Base-by-base conservation (phyloP, 495 filamentous ascomycete species). In the Lichina pygmaea region DNA sequence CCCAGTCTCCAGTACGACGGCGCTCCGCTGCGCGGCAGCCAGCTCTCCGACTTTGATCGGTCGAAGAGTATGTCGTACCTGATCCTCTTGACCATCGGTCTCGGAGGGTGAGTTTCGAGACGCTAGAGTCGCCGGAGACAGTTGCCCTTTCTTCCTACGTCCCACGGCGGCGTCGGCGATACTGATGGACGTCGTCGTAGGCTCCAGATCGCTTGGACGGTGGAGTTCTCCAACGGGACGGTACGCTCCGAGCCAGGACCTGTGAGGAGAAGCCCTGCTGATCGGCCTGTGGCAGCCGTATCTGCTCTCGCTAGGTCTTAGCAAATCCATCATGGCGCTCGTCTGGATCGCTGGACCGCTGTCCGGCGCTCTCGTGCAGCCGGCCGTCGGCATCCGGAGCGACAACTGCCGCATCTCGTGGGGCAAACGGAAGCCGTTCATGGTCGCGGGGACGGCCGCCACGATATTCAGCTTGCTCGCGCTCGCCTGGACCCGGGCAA, bases 311-410 rank as follows among this genome's bases (percentile, higher is more conserved):
- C 71, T 94, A 13, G 85, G 85, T 7, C 66, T 94, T 60, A 89
- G 77, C 67, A 94, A 94, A 58, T 77, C 85, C 34, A 61, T 92
- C n/a, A 77, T 93, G 60, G 85, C 85, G 12, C 66, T 92, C 46
- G 85, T 93, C 24, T 94, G 85, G 85, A 85, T 94, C 49, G 85
- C 85, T 8, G 83, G 85, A 4, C 85, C 85, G 6, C 63, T 94
- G 24, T 82, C 82, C 2, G 85, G 85, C 10, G 73, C 72, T 2
- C 62, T 94, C 34, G 85, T 94, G 15, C 85, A 94, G 61, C 85
- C 85, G n/a, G 91, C 91, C 54, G 72, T 94, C 24, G 85, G 85
- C 44, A 85, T 93, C 54, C 68, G 79, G 52, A 91, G 82, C 54
- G 85, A 94, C 52, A 82, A 81, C 51, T 86, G 81, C 55, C 73